Percentiles rank a stretch among this genome's conserved stretches.
Conservation (phyloP, 1,284 basidiomycete species). For the Leccinum huronense region DNA sequence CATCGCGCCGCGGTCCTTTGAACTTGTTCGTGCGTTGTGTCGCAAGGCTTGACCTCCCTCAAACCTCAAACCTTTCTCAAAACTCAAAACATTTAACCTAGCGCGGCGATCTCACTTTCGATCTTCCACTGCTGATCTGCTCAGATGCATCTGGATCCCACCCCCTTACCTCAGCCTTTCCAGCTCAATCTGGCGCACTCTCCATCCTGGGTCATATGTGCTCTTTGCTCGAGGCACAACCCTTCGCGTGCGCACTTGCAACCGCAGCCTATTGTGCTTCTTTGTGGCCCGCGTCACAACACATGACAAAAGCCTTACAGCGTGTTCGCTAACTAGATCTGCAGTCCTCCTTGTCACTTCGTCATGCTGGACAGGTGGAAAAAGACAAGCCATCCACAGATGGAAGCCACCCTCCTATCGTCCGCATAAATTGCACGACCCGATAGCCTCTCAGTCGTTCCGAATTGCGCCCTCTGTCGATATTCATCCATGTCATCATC, state of each 20-base stretch:
- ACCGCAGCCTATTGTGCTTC: slow-evolving; percentile 27
- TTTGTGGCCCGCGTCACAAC: slow-evolving; percentile 28
- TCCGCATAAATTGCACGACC: slow-evolving; percentile 28
- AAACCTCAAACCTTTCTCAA: slow-evolving; percentile 6
- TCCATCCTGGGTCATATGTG: slow-evolving; percentile 14
- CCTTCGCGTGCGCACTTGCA: slow-evolving; percentile 11
- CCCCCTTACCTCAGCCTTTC: not conserved
- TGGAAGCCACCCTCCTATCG: slow-evolving; percentile 24
- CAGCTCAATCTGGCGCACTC: not conserved
- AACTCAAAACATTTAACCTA: slow-evolving; percentile 25
- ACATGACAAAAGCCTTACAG: slow-evolving; percentile 30
- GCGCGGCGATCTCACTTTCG: slow-evolving; percentile 31
- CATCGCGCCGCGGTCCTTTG: slow-evolving; percentile 20
- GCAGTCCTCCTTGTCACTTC: slow-evolving; percentile 17
- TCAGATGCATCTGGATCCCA: slow-evolving; percentile 4
- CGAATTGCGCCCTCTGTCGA: slow-evolving; percentile 8
- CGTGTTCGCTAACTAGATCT: slow-evolving; percentile 28
- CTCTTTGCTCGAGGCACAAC: slow-evolving; percentile 10
- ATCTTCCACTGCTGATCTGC: slow-evolving; percentile 25
- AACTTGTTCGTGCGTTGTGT: not conserved
- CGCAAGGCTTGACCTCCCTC: slow-evolving; percentile 6
- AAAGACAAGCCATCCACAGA: slow-evolving; percentile 21
- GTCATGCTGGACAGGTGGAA: slow-evolving; percentile 19
- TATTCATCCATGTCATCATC: slow-evolving; percentile 19
- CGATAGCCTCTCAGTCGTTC: slow-evolving; percentile 9